These are phyloP conservation scores for Fraxinus dipetala DNA, from an alignment of 305 asterid genomes.

Conservation along the genomic window DNA sequence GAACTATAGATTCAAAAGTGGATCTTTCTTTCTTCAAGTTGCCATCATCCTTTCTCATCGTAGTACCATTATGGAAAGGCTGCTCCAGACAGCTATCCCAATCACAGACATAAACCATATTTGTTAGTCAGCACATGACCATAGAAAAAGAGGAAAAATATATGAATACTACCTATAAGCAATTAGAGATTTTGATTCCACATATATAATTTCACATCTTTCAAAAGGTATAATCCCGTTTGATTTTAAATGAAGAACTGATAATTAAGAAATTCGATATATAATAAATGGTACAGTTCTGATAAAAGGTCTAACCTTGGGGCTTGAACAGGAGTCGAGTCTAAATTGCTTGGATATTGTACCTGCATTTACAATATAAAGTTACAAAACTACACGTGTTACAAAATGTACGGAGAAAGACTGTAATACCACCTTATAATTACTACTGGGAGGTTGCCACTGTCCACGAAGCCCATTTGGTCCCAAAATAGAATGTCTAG, in stretches of 20 bases:
- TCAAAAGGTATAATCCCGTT: neutral
- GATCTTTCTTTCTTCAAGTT: slow-evolving; percentile 28
- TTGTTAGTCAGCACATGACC: slow-evolving; percentile 7
- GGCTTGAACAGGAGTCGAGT: slow-evolving; percentile 54
- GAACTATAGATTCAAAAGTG: slow-evolving; percentile 42
- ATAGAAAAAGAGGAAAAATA: slow-evolving; percentile 20
- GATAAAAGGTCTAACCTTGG: slow-evolving; percentile 50
- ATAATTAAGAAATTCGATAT: slow-evolving; percentile 4
- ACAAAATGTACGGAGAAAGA: slow-evolving; percentile 23
- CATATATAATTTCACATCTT: neutral
- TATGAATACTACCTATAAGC: neutral
- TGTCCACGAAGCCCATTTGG: slow-evolving; percentile 85
- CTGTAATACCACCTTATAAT: slow-evolving; percentile 47
- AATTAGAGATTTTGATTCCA: slow-evolving; percentile 4
- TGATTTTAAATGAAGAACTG: neutral
- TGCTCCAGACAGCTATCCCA: slow-evolving; percentile 45
- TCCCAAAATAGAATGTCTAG: slow-evolving; percentile 87
- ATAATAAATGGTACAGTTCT: slow-evolving; percentile 15
- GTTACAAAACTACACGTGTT: slow-evolving; percentile 17
- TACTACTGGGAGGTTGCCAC: slow-evolving; percentile 75
- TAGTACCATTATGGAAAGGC: slow-evolving; percentile 45
- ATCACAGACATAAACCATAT: slow-evolving; percentile 24
- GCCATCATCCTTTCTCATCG: slow-evolving; percentile 18
- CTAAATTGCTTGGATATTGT: slow-evolving; percentile 74
- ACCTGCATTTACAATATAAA: slow-evolving; percentile 58